Evolutionary conservation across 1,284 basidiomycete genomes (phyloP).

Genomic region (Ustilago lituana): DNA sequence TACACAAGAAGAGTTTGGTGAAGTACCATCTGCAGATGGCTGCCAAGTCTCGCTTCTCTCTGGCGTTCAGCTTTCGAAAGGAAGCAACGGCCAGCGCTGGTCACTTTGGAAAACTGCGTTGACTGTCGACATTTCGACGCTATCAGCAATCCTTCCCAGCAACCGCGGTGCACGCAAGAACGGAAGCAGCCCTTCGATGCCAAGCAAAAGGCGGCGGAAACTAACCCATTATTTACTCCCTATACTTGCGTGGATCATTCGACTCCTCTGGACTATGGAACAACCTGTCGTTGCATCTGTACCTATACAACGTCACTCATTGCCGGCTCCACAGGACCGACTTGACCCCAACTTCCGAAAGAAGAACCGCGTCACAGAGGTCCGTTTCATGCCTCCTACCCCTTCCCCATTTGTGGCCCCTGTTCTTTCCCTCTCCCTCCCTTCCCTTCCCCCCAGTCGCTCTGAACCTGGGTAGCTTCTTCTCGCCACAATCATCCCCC

Average conservation of each 20-base stretch:
- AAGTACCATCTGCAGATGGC: too few species aligned
- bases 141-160: not conserved
- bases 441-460: not conserved
- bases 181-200: constrained; percentile 11
- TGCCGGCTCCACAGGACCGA: constrained; percentile 34
- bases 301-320: constrained; percentile 11
- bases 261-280: constrained; percentile 2
- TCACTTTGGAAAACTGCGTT: too few species aligned
- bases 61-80: too few species aligned
- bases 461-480: too few species aligned
- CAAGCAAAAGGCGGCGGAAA: constrained; percentile 33
- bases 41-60: too few species aligned
- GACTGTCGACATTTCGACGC: too few species aligned
- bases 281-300: constrained; percentile 3
- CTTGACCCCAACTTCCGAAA: constrained; percentile 63
- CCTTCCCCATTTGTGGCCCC: not conserved
- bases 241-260: not conserved
- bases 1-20: too few species aligned
- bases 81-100: too few species aligned
- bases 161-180: constrained; percentile 15
- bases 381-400: constrained; percentile 37
- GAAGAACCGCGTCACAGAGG: constrained; percentile 65
- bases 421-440: not conserved
- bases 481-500: too few species aligned
- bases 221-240: constrained; percentile 29